These are phyloP conservation scores for Nigrospora sphaerica DNA, from an alignment of 2,329 filamentous ascomycete species.

Conservation along the genomic window DNA sequence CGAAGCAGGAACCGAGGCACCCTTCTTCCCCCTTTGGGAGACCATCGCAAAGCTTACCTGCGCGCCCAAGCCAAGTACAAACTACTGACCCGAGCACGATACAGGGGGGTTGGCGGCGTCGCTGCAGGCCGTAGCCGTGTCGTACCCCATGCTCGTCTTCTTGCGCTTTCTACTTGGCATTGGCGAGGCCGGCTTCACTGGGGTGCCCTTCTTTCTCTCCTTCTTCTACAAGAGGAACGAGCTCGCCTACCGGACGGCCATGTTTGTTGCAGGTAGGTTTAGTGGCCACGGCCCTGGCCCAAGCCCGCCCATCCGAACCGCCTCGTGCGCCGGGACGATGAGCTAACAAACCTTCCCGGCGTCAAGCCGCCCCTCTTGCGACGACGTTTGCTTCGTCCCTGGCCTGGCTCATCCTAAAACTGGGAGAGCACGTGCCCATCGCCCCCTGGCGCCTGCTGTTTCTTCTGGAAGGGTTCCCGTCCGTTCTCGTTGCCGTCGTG, in stretches of 20 bases:
- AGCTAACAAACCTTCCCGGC: background rate
- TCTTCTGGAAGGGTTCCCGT: slow-evolving; percentile 78
- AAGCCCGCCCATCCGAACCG: no score
- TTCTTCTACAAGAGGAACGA: slow-evolving; percentile 63
- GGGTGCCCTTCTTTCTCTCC: slow-evolving; percentile 56
- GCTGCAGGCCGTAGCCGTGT: slow-evolving; percentile 60
- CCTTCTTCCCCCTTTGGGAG: no score
- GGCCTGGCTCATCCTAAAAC: slow-evolving; percentile 69
- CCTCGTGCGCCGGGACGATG: background rate
- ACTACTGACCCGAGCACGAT: no score
- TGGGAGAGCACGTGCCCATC: slow-evolving; percentile 59
- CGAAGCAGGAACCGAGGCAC: no score
- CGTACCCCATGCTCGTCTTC: slow-evolving; percentile 51
- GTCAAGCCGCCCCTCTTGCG: slow-evolving; percentile 67
- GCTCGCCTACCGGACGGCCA: slow-evolving; percentile 74
- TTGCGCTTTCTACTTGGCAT: slow-evolving; percentile 52
- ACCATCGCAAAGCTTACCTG: no score
- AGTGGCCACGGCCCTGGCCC: background rate
- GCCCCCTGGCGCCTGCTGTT: slow-evolving; percentile 84
- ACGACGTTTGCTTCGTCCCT: slow-evolving; percentile 76
- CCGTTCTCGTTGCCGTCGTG: slow-evolving; percentile 64
- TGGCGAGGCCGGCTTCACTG: slow-evolving; percentile 59
- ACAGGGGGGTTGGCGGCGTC: slow-evolving; percentile 67
- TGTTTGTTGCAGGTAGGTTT: slow-evolving; percentile 67
- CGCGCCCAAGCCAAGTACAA: no score